These are phyloP conservation scores for Tulasnella sp. DNA, from an alignment of 768 basidiomycete genomes.

Conservation along the genomic window DNA sequence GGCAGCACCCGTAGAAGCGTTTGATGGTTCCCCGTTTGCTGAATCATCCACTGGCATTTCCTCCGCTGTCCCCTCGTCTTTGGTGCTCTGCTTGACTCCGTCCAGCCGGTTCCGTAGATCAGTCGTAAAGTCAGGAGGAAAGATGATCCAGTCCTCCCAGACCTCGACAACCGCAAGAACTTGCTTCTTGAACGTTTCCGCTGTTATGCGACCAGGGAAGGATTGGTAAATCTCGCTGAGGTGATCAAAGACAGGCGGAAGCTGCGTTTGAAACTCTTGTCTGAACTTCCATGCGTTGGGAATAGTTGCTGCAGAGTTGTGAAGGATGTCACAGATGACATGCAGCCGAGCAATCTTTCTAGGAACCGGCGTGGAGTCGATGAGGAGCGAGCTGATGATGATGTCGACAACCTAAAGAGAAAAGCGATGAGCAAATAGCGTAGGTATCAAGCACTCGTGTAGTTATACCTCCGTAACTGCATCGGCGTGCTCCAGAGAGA, in stretches of 20 bases:
- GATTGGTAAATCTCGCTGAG: slow-evolving; percentile 89
- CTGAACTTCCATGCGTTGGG: slow-evolving; percentile 98
- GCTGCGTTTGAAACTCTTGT: slow-evolving; percentile 81
- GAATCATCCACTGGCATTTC: slow-evolving; percentile 24
- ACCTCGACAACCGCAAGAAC: slow-evolving; percentile 84
- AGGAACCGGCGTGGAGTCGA: slow-evolving; percentile 93
- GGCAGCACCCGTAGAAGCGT: slow-evolving; percentile 22
- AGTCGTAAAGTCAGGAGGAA: slow-evolving; percentile 74
- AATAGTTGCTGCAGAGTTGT: slow-evolving; percentile 89
- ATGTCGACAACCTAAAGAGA: slow-evolving; percentile 70
- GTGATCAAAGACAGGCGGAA: slow-evolving; percentile 95
- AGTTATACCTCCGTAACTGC: slow-evolving; percentile 77
- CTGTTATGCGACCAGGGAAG: slow-evolving; percentile 92
- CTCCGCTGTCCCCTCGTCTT: slow-evolving; percentile 29
- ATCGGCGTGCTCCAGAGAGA: slow-evolving; percentile 92
- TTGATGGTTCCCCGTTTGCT: slow-evolving; percentile 22
- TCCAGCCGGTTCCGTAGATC: slow-evolving; percentile 70
- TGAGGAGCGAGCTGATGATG: slow-evolving; percentile 77
- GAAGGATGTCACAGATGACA: slow-evolving; percentile 94
- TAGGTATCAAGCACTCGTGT: background rate
- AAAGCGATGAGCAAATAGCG: background rate
- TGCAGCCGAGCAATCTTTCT: slow-evolving; percentile 92
- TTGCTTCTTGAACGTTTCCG: slow-evolving; percentile 92
- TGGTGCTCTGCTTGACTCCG: slow-evolving; percentile 36
- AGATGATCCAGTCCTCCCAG: slow-evolving; percentile 99